These are phyloP conservation scores for Citrus maxima DNA, from an alignment of 345 rosid species.

Conservation along the genomic window DNA sequence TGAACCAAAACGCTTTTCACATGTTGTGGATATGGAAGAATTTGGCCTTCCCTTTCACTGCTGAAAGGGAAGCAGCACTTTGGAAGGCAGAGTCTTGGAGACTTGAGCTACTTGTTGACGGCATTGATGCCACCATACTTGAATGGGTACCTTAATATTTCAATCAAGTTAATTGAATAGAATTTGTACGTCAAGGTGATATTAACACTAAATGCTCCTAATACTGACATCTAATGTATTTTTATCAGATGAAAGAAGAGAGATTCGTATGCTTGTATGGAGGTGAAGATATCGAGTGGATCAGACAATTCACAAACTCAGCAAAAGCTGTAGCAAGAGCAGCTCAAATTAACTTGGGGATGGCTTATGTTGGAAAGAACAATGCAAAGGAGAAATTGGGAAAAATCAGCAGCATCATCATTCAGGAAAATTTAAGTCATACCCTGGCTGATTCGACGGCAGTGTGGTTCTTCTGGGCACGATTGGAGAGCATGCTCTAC, in stretches of 20 bases:
- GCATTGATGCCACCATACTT: constrained; percentile 19
- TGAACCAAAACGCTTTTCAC: constrained; percentile 25
- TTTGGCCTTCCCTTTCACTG: constrained; percentile 26
- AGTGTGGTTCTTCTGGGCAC: constrained; percentile 36
- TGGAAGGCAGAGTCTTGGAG: constrained; percentile 35
- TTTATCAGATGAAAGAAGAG: constrained; percentile 16
- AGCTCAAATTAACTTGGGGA: constrained; percentile 18
- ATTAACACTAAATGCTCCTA: neutral
- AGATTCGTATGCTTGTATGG: constrained; percentile 33
- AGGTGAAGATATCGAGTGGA: constrained; percentile 38
- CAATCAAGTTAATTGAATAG: neutral
- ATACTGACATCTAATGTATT: neutral
- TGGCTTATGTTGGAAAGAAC: constrained; percentile 36
- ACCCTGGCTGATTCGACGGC: neutral
- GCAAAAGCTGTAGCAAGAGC: constrained; percentile 8
- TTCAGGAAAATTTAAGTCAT: constrained; percentile 17
- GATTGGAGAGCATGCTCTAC: constrained; percentile 40
- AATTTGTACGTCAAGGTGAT: neutral
- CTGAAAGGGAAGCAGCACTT: constrained; percentile 19
- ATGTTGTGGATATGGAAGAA: constrained; percentile 35
- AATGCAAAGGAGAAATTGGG: constrained; percentile 21
- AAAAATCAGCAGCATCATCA: neutral
- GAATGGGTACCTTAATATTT: constrained; percentile 24
- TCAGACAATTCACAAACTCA: constrained; percentile 24
- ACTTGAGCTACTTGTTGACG: constrained; percentile 27